Conservation (phyloP, 2,329 filamentous ascomycete genomes). For the Penicillium hordei region DNA sequence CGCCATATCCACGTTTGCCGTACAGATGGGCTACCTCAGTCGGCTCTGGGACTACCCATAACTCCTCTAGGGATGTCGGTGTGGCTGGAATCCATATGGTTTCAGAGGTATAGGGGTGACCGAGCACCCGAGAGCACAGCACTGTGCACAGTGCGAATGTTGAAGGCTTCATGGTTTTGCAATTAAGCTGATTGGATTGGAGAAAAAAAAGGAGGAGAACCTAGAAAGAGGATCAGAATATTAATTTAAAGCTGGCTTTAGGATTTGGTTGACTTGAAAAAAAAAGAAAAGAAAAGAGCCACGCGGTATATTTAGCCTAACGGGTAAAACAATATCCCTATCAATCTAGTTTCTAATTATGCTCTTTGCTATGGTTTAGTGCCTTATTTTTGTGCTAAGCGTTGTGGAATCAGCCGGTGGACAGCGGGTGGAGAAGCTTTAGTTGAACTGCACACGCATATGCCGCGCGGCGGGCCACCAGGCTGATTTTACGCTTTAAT, state of each 20-base stretch:
- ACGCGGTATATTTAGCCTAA: neutral
- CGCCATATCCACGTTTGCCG: neutral
- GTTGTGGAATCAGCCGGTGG: neutral
- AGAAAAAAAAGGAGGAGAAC: neutral
- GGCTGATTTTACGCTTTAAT: neutral
- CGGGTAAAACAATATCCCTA: neutral
- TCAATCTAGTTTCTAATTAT: neutral
- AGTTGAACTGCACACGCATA: neutral
- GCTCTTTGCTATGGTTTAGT: neutral
- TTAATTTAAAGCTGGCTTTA: neutral
- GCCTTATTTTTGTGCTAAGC: constrained; percentile 2
- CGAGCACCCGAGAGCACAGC: neutral
- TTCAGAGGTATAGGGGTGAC: neutral
- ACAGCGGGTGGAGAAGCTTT: neutral
- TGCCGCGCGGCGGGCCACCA: neutral
- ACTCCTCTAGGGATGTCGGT: neutral
- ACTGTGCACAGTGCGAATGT: neutral
- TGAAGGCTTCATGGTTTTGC: neutral
- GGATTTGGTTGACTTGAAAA: neutral
- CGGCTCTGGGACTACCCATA: neutral
- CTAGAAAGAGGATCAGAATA: neutral
- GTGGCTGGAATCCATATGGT: neutral
- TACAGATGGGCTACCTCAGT: neutral
- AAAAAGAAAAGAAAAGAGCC: neutral
- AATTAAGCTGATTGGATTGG: neutral